phyloP scores from a whole-genome alignment of 2,329 filamentous ascomycete species.

The Dryadomyces sulphureus region DNA sequence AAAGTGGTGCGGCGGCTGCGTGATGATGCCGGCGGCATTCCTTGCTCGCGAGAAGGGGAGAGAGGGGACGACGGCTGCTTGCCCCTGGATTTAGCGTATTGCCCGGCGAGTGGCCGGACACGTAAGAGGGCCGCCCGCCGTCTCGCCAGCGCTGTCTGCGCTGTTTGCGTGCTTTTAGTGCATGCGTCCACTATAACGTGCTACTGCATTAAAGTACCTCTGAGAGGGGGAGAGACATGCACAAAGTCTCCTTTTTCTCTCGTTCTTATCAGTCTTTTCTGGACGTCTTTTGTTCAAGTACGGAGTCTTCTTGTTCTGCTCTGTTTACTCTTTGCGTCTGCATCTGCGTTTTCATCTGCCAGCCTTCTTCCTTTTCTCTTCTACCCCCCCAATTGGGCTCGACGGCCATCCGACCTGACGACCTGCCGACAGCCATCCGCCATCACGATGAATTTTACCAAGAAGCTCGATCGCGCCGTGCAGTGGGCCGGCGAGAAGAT shows the following conservation, averaged over 20 bases:
- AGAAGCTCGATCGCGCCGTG: slow-evolving; percentile 89
- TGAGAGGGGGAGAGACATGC: not conserved
- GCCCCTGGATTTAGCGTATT: not conserved
- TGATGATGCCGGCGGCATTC: not conserved
- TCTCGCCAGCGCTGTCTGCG: not conserved
- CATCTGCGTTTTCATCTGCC: no score
- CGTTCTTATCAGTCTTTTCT: no score
- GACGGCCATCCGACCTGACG: no score
- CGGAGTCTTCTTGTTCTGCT: not conserved
- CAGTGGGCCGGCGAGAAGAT: slow-evolving; percentile 98
- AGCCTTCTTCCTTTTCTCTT: not conserved
- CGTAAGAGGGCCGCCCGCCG: not conserved
- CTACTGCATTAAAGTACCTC: not conserved
- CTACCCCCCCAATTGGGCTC: no score
- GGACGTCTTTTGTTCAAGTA: no score
- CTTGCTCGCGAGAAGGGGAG: not conserved
- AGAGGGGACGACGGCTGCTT: not conserved
- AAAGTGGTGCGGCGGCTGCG: not conserved
- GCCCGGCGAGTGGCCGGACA: not conserved
- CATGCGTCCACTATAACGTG: not conserved
- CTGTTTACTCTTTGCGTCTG: not conserved
- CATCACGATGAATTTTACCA: slow-evolving; percentile 42
- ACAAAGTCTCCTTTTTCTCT: not conserved
- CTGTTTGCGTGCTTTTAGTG: not conserved
- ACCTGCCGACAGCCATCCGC: not conserved